These are phyloP conservation scores for Lichtheimia ramosa DNA, from an alignment of 371 early-diverging fungal species.

Conservation along the genomic window DNA sequence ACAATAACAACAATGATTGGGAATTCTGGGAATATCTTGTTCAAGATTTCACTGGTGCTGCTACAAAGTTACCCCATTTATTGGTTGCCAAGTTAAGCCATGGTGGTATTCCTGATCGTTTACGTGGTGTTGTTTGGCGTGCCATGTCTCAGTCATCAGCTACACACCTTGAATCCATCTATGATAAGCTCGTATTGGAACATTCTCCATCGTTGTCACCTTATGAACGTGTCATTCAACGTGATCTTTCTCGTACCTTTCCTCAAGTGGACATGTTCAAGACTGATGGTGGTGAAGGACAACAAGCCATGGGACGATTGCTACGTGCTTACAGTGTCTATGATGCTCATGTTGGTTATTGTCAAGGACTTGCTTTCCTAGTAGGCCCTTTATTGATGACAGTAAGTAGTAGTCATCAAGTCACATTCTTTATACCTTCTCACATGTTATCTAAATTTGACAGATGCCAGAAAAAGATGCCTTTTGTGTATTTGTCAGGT, in stretches of 20 bases:
- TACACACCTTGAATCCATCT: conserved; percentile 76
- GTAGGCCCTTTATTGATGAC: conserved; percentile 90
- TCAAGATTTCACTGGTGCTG: conserved; percentile 76
- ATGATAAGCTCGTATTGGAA: conserved; percentile 72
- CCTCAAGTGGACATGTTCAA: conserved; percentile 85
- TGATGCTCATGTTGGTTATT: conserved; percentile 93
- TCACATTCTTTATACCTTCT: not conserved
- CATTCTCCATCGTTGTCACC: conserved; percentile 60
- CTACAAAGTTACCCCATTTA: conserved; percentile 60
- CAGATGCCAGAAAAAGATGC: conserved; percentile 93
- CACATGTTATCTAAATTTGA: not conserved
- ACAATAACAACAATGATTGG: conserved; percentile 64
- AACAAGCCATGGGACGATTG: conserved; percentile 80
- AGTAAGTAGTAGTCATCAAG: conserved; percentile 38
- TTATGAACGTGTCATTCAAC: conserved; percentile 85
- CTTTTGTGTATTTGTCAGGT: conserved; percentile 84
- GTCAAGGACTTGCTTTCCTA: conserved; percentile 93
- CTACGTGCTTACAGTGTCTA: conserved; percentile 89
- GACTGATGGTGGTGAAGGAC: conserved; percentile 81
- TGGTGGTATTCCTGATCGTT: conserved; percentile 80
- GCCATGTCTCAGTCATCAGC: conserved; percentile 81
- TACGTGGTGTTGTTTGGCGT: conserved; percentile 92
- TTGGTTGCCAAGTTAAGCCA: conserved; percentile 71
- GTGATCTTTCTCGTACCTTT: conserved; percentile 91
- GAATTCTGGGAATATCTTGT: conserved; percentile 94